Conservation (phyloP, 2,329 filamentous ascomycete genomes). For the Herpotrichia juniperi region DNA sequence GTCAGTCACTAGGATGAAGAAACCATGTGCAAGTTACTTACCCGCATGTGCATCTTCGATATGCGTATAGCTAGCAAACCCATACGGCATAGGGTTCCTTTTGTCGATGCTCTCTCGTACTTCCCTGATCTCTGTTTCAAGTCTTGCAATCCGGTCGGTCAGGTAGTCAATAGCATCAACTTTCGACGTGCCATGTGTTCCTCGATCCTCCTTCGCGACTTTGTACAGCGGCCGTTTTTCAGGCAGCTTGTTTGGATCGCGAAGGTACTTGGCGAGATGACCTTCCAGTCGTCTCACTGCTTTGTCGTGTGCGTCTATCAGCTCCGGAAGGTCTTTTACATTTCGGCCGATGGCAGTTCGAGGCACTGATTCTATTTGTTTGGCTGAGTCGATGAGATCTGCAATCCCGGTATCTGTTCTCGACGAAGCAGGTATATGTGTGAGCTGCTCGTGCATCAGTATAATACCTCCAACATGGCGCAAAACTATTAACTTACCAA, state of each 20-base stretch:
- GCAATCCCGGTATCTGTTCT: slow-evolving; percentile 89
- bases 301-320: slow-evolving; percentile 83
- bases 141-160: slow-evolving; percentile 77
- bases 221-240: slow-evolving; percentile 76
- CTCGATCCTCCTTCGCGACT: slow-evolving; percentile 75
- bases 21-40: background rate
- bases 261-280: slow-evolving; percentile 81
- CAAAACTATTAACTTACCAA: slow-evolving; percentile 48
- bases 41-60: slow-evolving; percentile 80
- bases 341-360: slow-evolving; percentile 85
- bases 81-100: slow-evolving; percentile 85
- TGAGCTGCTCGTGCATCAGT: slow-evolving; percentile 60
- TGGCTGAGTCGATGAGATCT: slow-evolving; percentile 78
- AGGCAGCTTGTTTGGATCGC: slow-evolving; percentile 80
- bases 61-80: slow-evolving; percentile 89
- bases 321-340: slow-evolving; percentile 82
- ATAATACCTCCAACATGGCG: slow-evolving; percentile 2
- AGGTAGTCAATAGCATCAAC: slow-evolving; percentile 95
- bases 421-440: slow-evolving; percentile 77
- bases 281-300: slow-evolving; percentile 81
- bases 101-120: slow-evolving; percentile 84
- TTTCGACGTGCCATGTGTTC: slow-evolving; percentile 70
- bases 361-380: slow-evolving; percentile 76
- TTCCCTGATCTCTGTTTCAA: slow-evolving; percentile 85
- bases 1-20: background rate